phyloP scores from a whole-genome alignment of 208 protist species.

The Acanthamoeba triangularis region DNA sequence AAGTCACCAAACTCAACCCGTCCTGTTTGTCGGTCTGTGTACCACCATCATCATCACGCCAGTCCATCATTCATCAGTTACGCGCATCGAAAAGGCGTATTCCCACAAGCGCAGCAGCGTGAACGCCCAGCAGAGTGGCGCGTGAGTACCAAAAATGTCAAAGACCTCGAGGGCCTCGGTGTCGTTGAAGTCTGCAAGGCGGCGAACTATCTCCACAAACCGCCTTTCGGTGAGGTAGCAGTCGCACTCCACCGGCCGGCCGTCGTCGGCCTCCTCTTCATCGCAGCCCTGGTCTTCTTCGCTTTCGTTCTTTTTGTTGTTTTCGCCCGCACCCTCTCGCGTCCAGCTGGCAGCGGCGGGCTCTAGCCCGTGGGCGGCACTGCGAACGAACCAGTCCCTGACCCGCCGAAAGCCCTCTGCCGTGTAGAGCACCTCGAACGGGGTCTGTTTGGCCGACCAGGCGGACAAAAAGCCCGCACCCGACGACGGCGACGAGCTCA shows the following conservation, averaged over 20 bases:
- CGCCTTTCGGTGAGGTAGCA: neutral
- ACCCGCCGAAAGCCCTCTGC: neutral
- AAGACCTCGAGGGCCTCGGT: constrained; percentile 1
- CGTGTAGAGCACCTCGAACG: constrained; percentile 67
- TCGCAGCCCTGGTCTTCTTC: neutral
- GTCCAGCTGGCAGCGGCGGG: neutral
- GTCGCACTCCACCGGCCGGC: neutral
- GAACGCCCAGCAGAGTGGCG: neutral
- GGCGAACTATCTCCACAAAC: constrained; percentile 19
- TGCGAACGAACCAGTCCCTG: neutral
- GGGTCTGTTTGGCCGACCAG: constrained; percentile 14
- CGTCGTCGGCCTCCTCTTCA: neutral
- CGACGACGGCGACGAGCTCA: neutral
- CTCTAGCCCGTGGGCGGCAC: neutral
- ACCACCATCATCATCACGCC: too few relatives aligned
- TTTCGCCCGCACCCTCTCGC: neutral
- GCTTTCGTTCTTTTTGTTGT: constrained; percentile 17
- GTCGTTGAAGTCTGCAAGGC: constrained; percentile 32
- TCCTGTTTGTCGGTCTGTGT: constrained; percentile 5
- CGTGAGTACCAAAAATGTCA: constrained; percentile 6
- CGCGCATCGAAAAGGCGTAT: too few relatives aligned
- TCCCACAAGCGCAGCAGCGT: neutral
- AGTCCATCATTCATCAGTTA: neutral
- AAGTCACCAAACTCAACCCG: constrained; percentile 23
- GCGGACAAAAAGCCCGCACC: neutral